phyloP scores from a whole-genome alignment of 2,329 filamentous ascomycete genomes.

The Podosphaera leucotricha region DNA sequence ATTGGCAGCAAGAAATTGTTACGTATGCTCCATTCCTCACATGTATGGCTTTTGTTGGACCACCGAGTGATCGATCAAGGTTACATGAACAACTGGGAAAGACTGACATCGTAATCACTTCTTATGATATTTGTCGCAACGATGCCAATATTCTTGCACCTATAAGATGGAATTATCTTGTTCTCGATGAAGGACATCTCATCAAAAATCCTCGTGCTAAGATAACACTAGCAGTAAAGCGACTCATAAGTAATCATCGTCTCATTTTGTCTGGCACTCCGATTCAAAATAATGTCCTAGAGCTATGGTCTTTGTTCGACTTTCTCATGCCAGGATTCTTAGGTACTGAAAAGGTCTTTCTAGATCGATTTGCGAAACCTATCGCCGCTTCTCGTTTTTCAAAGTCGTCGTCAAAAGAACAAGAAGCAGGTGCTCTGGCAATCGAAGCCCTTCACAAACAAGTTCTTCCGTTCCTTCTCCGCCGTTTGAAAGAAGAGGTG shows the following conservation, averaged over 20 bases:
- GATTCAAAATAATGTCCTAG: slow-evolving; percentile 92
- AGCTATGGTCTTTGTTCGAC: slow-evolving; percentile 94
- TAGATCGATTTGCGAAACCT: slow-evolving; percentile 77
- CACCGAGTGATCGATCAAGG: slow-evolving; percentile 54
- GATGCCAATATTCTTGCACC: slow-evolving; percentile 67
- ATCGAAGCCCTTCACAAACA: slow-evolving; percentile 98
- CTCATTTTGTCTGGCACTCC: slow-evolving; percentile 91
- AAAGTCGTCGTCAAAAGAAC: slow-evolving; percentile 94
- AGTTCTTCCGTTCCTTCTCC: slow-evolving; percentile 83
- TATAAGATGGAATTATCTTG: slow-evolving; percentile 89
- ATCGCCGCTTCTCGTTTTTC: slow-evolving; percentile 83
- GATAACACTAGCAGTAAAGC: slow-evolving; percentile 81
- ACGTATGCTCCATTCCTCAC: slow-evolving; percentile 86
- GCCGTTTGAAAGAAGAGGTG: slow-evolving; percentile 92
- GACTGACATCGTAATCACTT: slow-evolving; percentile 88
- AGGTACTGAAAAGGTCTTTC: slow-evolving; percentile 79
- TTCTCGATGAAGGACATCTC: slow-evolving; percentile 88
- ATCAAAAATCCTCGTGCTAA: slow-evolving; percentile 99
- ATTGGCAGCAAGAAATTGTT: slow-evolving; percentile 96
- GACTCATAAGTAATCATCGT: slow-evolving; percentile 71
- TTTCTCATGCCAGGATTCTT: slow-evolving; percentile 98
- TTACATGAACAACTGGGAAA: slow-evolving; percentile 45
- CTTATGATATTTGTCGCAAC: slow-evolving; percentile 93
- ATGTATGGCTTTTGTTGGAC: slow-evolving; percentile 76
- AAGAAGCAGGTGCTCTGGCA: slow-evolving; percentile 84